These are phyloP conservation scores for Henckelia pumila DNA, from an alignment of 257 asterid genomes.

Conservation along the genomic window DNA sequence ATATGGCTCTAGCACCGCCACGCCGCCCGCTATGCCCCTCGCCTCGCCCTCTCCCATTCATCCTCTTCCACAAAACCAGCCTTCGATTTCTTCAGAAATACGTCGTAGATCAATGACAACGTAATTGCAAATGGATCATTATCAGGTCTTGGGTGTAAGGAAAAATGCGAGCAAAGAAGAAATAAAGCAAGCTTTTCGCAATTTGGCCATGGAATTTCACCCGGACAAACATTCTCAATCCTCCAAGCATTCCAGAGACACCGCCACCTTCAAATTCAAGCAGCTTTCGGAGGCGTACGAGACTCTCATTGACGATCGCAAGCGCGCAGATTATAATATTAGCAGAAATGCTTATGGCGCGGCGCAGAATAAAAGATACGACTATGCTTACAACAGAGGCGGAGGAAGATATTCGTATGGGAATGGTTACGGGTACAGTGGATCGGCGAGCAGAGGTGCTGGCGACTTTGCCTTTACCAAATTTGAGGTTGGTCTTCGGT, in stretches of 20 bases:
- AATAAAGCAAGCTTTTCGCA: conserved; percentile 77
- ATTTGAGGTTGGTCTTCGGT: conserved; percentile 60
- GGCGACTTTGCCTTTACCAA: conserved; percentile 30
- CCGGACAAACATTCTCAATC: conserved; percentile 88
- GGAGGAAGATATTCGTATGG: conserved; percentile 27
- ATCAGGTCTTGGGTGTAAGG: conserved; percentile 55
- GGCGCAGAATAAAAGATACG: conserved; percentile 18
- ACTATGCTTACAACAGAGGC: conserved; percentile 25
- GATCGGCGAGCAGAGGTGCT: conserved; percentile 40
- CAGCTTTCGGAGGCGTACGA: conserved; percentile 88
- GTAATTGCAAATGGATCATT: conserved; percentile 58
- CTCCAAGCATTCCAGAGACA: conserved; percentile 41
- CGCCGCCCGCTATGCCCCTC: not conserved
- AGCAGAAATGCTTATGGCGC: conserved; percentile 26
- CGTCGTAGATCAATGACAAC: not conserved
- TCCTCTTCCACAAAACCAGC: not conserved
- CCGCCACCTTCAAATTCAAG: conserved; percentile 69
- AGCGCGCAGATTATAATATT: conserved; percentile 71
- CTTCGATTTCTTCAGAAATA: not conserved
- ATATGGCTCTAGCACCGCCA: not conserved
- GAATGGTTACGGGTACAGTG: conserved; percentile 38
- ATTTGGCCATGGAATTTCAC: conserved; percentile 78
- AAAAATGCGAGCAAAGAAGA: conserved; percentile 76
- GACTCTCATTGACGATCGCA: conserved; percentile 60
- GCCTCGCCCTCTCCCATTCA: not conserved